A percentile compares a stretch with the other conserved stretches of the same genome.
Evolutionary conservation across 495 filamentous ascomycete species (phyloP).

Genomic region (Daldinia childiae): DNA sequence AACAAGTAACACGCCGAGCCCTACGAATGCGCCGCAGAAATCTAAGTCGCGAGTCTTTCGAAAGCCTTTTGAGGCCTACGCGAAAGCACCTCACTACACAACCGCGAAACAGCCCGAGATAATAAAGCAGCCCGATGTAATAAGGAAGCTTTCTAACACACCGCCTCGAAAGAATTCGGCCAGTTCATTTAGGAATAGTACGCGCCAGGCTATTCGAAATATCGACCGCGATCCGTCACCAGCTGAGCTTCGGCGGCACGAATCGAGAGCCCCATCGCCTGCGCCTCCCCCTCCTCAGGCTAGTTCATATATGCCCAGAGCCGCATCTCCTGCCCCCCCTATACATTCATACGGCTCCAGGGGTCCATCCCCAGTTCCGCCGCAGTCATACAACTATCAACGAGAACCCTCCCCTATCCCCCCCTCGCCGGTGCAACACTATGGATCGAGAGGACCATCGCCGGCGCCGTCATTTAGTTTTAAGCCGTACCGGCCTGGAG

Average conservation of each 20-base stretch:
- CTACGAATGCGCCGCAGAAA: slow-evolving; percentile 63
- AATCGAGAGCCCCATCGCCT: slow-evolving; percentile 48
- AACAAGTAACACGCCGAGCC: slow-evolving; percentile 58
- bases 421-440: slow-evolving; percentile 40
- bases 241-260: slow-evolving; percentile 44
- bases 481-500: slow-evolving; percentile 53
- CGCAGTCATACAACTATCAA: slow-evolving; percentile 33
- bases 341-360: slow-evolving; percentile 33
- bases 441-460: slow-evolving; percentile 46
- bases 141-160: slow-evolving; percentile 46
- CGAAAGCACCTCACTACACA: slow-evolving; percentile 64
- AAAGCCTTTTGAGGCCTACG: slow-evolving; percentile 75
- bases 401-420: slow-evolving; percentile 40
- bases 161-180: slow-evolving; percentile 50
- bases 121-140: slow-evolving; percentile 53
- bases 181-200: slow-evolving; percentile 44
- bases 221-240: slow-evolving; percentile 40
- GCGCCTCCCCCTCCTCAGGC: slow-evolving; percentile 32
- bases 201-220: slow-evolving; percentile 30
- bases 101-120: slow-evolving; percentile 62
- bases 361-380: slow-evolving; percentile 45
- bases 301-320: slow-evolving; percentile 44
- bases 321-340: slow-evolving; percentile 48
- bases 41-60: slow-evolving; percentile 67
- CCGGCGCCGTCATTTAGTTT: slow-evolving; percentile 54